These are phyloP conservation scores for Pseudogymnoascus destructans DNA, from an alignment of 2,329 filamentous ascomycete species.

Conservation along the genomic window DNA sequence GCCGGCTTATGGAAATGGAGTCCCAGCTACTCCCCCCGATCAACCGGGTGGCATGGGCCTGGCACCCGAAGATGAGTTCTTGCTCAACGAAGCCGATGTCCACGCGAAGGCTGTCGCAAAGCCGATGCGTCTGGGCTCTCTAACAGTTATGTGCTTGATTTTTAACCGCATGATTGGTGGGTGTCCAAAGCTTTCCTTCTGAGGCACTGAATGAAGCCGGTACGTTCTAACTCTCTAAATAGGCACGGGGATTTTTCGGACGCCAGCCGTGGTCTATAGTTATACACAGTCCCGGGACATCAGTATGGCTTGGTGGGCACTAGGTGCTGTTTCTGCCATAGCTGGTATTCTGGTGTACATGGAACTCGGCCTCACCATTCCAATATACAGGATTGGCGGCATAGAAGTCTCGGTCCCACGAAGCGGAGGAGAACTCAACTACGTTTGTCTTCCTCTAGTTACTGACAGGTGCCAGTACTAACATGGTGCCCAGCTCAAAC, in stretches of 20 bases:
- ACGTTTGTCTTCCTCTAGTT: constrained; percentile 24
- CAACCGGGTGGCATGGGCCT: constrained; percentile 9
- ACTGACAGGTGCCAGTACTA: neutral
- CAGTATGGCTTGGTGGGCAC: constrained; percentile 13
- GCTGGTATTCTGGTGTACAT: constrained; percentile 24
- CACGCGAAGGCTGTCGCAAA: constrained; percentile 15
- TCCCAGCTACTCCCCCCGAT: neutral
- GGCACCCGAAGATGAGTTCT: neutral
- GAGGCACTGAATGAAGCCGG: neutral
- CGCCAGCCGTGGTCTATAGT: constrained; percentile 10
- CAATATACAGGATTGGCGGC: constrained; percentile 30
- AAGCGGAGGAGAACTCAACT: constrained; percentile 36
- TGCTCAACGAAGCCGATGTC: constrained; percentile 10
- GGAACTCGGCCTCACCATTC: constrained; percentile 36
- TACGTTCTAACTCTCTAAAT: neutral
- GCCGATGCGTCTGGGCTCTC: constrained; percentile 14
- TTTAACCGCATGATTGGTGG: constrained; percentile 13
- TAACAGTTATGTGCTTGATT: constrained; percentile 14
- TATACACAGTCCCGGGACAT: constrained; percentile 12
- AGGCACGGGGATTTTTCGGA: constrained; percentile 15
- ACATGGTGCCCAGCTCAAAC: constrained; percentile 25
- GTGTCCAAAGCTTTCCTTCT: neutral
- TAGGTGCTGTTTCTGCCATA: constrained; percentile 12
- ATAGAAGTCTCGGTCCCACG: constrained; percentile 31
- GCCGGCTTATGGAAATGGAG: neutral